A percentile compares a stretch with the other conserved stretches of the same genome.
phyloP scores from a whole-genome alignment of 169 alveolate genomes.

The Eimeria necatrix region DNA sequence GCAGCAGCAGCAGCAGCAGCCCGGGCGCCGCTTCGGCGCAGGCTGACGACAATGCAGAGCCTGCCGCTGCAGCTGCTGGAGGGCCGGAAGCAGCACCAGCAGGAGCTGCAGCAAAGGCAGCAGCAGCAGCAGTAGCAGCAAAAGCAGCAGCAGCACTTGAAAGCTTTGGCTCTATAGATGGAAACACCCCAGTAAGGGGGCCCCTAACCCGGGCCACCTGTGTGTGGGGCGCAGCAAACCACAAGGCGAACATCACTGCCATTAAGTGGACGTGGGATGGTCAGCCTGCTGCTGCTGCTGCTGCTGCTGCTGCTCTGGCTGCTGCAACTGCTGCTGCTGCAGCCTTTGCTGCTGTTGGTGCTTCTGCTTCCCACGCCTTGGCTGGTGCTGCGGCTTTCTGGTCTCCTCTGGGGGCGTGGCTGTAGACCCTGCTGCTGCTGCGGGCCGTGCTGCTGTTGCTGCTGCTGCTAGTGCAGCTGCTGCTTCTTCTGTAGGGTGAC shows the following conservation, averaged over 20 bases:
- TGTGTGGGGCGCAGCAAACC: slow-evolving; percentile 73
- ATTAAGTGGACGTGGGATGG: slow-evolving; percentile 70
- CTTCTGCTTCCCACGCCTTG: not conserved
- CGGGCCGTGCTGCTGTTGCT: no score
- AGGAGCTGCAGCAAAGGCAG: slow-evolving; percentile 44
- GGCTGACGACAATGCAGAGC: not conserved
- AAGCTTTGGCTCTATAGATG: not conserved
- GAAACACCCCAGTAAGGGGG: not conserved
- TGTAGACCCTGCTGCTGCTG: no score
- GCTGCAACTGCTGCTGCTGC: not conserved
- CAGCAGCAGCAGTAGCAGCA: slow-evolving; percentile 45
- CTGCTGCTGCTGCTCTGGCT: slow-evolving; percentile 7
- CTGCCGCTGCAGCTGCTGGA: not conserved
- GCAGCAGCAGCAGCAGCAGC: slow-evolving; percentile 37
- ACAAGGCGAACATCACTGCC: slow-evolving; percentile 63
- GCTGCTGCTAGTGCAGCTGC: not conserved
- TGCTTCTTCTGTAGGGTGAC: not conserved
- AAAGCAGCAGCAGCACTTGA: slow-evolving; percentile 60
- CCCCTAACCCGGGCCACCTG: slow-evolving; percentile 74
- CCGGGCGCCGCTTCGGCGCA: not conserved
- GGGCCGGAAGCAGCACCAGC: slow-evolving; percentile 19
- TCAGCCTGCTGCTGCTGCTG: not conserved
- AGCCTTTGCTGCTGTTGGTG: not conserved
- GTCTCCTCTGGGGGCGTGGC: no score
- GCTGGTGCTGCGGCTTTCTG: not conserved